A percentile compares a stretch with the other conserved stretches of the same genome.
phyloP scores from a whole-genome alignment of 148 eudicot species.

The Nepenthes gracilis region DNA sequence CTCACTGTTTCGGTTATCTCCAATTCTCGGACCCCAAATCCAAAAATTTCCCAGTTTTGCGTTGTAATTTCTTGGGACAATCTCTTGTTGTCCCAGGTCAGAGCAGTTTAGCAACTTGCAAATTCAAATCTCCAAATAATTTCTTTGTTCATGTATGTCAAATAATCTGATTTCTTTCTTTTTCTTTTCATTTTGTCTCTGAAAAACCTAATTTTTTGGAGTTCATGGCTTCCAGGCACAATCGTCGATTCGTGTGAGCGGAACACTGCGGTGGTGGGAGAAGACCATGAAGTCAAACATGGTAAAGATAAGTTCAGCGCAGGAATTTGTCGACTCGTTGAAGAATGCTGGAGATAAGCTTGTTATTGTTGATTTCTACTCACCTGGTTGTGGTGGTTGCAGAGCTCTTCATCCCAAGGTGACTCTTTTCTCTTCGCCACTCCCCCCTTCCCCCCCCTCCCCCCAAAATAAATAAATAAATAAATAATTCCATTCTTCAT shows the following conservation, averaged over 20 bases:
- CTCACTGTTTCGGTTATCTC: not conserved
- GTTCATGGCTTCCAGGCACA: slow-evolving; percentile 29
- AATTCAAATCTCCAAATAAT: slow-evolving; percentile 4
- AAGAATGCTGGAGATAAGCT: slow-evolving; percentile 55
- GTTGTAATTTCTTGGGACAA: slow-evolving; percentile 17
- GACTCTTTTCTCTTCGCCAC: not conserved
- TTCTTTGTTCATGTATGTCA: slow-evolving; percentile 17
- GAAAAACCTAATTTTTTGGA: not conserved
- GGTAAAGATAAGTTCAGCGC: slow-evolving; percentile 69
- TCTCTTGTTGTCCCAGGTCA: slow-evolving; percentile 15
- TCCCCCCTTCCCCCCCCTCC: no score
- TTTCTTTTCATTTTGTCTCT: not conserved
- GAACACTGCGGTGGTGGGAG: slow-evolving; percentile 85
- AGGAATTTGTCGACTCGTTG: slow-evolving; percentile 49
- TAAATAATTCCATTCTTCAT: not conserved
- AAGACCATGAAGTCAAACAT: slow-evolving; percentile 73
- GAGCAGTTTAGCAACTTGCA: slow-evolving; percentile 1
- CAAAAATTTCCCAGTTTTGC: slow-evolving; percentile 6
- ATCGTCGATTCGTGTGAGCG: slow-evolving; percentile 37
- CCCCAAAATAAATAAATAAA: not conserved
- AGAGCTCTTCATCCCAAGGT: slow-evolving; percentile 92
- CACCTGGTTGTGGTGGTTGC: slow-evolving; percentile 98
- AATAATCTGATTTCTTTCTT: not conserved
- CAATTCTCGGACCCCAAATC: slow-evolving; percentile 9
- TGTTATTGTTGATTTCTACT: slow-evolving; percentile 74